Evolutionary conservation across 495 filamentous ascomycete genomes (phyloP).

Genomic region (Aspergillus hancockii): DNA sequence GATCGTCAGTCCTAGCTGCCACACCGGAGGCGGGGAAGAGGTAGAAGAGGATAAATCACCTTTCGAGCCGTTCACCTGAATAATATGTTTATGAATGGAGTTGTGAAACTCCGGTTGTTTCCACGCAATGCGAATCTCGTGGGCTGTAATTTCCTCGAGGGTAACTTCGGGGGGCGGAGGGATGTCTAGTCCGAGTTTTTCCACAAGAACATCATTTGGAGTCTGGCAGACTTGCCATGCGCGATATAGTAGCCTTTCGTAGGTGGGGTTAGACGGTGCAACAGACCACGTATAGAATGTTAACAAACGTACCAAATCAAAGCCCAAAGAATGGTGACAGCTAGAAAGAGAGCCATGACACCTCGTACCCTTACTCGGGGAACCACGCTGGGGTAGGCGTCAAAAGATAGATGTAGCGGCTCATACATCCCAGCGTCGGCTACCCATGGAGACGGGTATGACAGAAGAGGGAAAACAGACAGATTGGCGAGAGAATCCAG

Average conservation of each 20-base stretch:
- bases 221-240: constrained; percentile 85
- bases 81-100: constrained; percentile 80
- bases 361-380: constrained; percentile 52
- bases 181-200: constrained; percentile 88
- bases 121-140: constrained; percentile 90
- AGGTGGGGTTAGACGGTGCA: neutral
- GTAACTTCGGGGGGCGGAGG: constrained; percentile 87
- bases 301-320: constrained; percentile 48
- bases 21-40: neutral
- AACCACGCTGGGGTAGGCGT: constrained; percentile 49
- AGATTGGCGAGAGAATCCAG: constrained; percentile 10
- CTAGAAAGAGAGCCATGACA: constrained; percentile 53
- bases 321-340: constrained; percentile 51
- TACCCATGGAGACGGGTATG: constrained; percentile 38
- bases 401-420: constrained; percentile 48
- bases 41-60: constrained; percentile 52
- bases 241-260: constrained; percentile 71
- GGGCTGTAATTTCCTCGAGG: constrained; percentile 83
- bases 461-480: constrained; percentile 17
- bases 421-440: constrained; percentile 51
- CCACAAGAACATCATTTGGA: constrained; percentile 85
- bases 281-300: neutral
- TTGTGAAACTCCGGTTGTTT: constrained; percentile 75
- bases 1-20: constrained; percentile 17
- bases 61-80: constrained; percentile 90